Percentiles rank a stretch among this genome's conserved stretches.
Evolutionary conservation across 805 yeast species (phyloP).

Genomic region (Ogataea allantospora): DNA sequence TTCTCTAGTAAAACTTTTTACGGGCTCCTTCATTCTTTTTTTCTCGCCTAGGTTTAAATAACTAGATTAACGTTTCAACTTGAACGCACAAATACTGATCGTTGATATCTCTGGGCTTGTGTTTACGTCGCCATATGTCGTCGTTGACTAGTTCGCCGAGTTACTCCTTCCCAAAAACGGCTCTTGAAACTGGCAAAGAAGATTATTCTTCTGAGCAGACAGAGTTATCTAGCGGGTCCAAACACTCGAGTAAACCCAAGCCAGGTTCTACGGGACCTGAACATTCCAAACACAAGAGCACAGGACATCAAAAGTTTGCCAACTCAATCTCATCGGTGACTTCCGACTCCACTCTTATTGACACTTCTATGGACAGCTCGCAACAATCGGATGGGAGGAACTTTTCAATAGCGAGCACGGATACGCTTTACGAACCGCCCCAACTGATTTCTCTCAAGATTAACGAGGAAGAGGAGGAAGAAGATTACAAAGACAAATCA

Average conservation of each 20-base stretch:
- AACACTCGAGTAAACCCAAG: not conserved
- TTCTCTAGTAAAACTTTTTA: constrained; percentile 4
- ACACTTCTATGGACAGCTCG: constrained; percentile 3
- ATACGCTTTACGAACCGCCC: constrained; percentile 22
- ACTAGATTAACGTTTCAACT: constrained; percentile 6
- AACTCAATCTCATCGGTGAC: constrained; percentile 22
- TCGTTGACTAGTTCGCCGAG: constrained; percentile 18
- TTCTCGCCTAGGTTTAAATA: constrained; percentile 4
- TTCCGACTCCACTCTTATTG: constrained; percentile 24
- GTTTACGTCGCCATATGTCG: constrained; percentile 11
- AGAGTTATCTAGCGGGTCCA: not conserved
- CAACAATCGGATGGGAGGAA: constrained; percentile 7
- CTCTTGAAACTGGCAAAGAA: not conserved
- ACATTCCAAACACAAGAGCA: not conserved
- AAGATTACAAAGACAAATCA: constrained; percentile 2
- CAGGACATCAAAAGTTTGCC: constrained; percentile 18
- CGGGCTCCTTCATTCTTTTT: constrained; percentile 8
- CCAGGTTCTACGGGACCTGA: not conserved
- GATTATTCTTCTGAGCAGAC: constrained; percentile 6
- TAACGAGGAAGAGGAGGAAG: constrained; percentile 22
- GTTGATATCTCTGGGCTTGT: constrained; percentile 1
- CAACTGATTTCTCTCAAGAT: constrained; percentile 17
- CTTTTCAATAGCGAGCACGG: constrained; percentile 21
- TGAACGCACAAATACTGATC: not conserved
- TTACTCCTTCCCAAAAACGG: constrained; percentile 12